Evolutionary conservation across 2,329 filamentous ascomycete species (phyloP).

Genomic region (Cercospora beticola): DNA sequence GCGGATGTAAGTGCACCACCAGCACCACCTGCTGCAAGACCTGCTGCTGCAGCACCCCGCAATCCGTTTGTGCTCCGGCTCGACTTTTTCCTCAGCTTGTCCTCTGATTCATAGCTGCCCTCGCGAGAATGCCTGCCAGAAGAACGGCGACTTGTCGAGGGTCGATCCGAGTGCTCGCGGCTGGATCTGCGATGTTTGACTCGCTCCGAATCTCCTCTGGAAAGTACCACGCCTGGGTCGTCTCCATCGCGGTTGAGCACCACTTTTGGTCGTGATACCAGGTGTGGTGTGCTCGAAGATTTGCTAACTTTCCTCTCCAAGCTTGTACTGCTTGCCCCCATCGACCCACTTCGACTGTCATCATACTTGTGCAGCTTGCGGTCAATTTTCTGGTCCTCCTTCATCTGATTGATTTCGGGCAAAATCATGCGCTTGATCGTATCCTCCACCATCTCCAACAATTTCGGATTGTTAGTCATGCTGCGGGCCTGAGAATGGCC

Average conservation of each 20-base stretch:
- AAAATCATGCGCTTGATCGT: constrained; percentile 86
- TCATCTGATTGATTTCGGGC: constrained; percentile 86
- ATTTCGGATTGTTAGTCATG: constrained; percentile 87
- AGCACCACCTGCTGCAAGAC: constrained; percentile 52
- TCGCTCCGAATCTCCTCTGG: constrained; percentile 53
- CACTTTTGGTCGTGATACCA: constrained; percentile 60
- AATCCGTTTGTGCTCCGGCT: constrained; percentile 50
- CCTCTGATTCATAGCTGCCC: constrained; percentile 43
- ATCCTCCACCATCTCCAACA: constrained; percentile 89
- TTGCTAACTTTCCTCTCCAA: constrained; percentile 58
- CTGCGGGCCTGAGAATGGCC: constrained; percentile 64
- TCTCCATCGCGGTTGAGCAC: constrained; percentile 59
- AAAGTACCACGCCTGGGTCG: constrained; percentile 59
- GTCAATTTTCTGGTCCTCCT: constrained; percentile 81
- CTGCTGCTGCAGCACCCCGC: constrained; percentile 56
- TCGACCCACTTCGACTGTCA: constrained; percentile 56
- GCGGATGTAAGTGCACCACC: constrained; percentile 61
- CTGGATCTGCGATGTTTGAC: constrained; percentile 57
- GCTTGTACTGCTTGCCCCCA: constrained; percentile 50
- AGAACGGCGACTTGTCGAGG: constrained; percentile 31
- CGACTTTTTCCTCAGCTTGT: constrained; percentile 53
- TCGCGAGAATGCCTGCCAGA: constrained; percentile 30
- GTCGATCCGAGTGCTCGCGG: constrained; percentile 41
- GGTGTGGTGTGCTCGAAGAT: constrained; percentile 61
- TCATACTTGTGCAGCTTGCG: constrained; percentile 69